Evolutionary conservation across 805 yeast genomes (phyloP).

Genomic region (Allodekkera sacchari): DNA sequence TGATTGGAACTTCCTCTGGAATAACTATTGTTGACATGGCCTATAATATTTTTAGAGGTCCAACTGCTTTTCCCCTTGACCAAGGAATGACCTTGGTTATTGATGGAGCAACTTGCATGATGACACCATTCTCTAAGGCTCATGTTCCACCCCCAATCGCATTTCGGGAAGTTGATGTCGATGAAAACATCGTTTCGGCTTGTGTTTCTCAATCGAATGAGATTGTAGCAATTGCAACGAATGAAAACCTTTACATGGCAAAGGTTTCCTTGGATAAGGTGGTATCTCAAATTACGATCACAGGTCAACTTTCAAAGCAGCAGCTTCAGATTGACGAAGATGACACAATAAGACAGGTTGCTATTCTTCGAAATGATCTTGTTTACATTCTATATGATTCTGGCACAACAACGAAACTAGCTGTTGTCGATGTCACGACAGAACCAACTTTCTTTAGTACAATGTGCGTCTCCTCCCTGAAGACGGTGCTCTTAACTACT

Average conservation of each 20-base stretch:
- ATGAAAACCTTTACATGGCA: conserved; percentile 38
- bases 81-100: conserved; percentile 72
- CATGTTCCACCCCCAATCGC: conserved; percentile 94
- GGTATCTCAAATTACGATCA: conserved; percentile 35
- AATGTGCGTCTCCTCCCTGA: too few relatives aligned
- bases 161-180: conserved; percentile 53
- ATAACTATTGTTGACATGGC: conserved; percentile 65
- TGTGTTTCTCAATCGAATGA: conserved; percentile 58
- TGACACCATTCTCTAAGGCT: conserved; percentile 79
- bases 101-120: conserved; percentile 62
- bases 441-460: conserved; percentile 46
- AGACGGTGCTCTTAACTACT: too few relatives aligned
- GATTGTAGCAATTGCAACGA: conserved; percentile 48
- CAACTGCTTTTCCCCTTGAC: conserved; percentile 60
- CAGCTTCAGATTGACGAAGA: conserved; percentile 27
- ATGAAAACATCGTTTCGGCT: conserved; percentile 49
- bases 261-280: conserved; percentile 35
- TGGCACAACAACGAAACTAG: conserved; percentile 4
- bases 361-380: conserved; percentile 41
- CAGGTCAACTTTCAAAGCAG: conserved; percentile 23
- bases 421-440: conserved; percentile 46
- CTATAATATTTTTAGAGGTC: conserved; percentile 55
- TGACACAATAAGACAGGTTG: conserved; percentile 56
- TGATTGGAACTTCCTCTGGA: conserved; percentile 47
- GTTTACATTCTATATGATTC: conserved; percentile 58